phyloP scores from a whole-genome alignment of 2,329 filamentous ascomycete species.

The Alternaria panax region DNA sequence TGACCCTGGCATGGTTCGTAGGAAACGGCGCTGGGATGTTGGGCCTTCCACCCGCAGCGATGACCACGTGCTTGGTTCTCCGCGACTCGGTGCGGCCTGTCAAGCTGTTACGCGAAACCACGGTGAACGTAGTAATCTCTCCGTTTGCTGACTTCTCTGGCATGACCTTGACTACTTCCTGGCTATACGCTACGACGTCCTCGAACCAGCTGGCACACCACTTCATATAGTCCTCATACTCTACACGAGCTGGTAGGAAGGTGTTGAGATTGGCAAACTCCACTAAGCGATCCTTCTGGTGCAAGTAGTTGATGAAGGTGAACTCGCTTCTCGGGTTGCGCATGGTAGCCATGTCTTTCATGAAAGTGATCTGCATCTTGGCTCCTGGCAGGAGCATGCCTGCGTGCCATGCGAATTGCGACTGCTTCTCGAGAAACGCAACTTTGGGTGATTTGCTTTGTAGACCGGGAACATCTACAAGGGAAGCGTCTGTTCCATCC shows the following conservation, averaged over 20 bases:
- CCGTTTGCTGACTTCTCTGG: conserved; percentile 63
- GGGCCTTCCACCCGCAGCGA: conserved; percentile 72
- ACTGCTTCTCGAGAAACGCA: conserved; percentile 86
- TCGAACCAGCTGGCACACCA: conserved; percentile 89
- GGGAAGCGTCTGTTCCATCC: conserved; percentile 50
- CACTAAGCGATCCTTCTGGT: conserved; percentile 79
- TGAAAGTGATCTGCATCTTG: conserved; percentile 97
- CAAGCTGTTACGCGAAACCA: conserved; percentile 69
- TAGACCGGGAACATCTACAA: conserved; percentile 44
- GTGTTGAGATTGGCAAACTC: conserved; percentile 91
- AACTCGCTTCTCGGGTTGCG: conserved; percentile 89
- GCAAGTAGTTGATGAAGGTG: conserved; percentile 94
- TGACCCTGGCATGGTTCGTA: conserved; percentile 72
- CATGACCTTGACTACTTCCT: conserved; percentile 76
- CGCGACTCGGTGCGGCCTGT: conserved; percentile 63
- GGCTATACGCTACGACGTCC: conserved; percentile 75
- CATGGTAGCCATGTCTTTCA: conserved; percentile 93
- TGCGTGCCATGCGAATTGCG: conserved; percentile 86
- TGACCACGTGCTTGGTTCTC: conserved; percentile 72
- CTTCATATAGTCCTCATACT: conserved; percentile 94
- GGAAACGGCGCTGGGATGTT: conserved; percentile 76
- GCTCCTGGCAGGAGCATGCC: conserved; percentile 94
- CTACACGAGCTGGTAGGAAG: conserved; percentile 82
- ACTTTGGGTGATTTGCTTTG: conserved; percentile 68
- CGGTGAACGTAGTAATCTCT: conserved; percentile 69